phyloP scores from a whole-genome alignment of 139 green algal genomes.

The Parachlorella kessleri region DNA sequence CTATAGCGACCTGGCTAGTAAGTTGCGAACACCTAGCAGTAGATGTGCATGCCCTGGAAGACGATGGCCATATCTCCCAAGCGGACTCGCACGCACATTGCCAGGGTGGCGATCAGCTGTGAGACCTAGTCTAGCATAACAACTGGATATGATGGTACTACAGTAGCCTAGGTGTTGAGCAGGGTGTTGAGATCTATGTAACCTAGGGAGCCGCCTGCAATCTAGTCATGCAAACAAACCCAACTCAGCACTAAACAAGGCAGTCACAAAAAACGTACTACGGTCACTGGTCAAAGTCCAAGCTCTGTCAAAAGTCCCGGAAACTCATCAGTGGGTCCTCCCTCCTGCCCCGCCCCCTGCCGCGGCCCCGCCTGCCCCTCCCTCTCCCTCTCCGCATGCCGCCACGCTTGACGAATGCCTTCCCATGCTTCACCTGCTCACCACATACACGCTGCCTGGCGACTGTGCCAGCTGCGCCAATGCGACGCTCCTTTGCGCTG shows the following conservation, averaged over 20 bases:
- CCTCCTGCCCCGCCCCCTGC: constrained; percentile 42
- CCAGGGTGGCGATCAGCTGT: background rate
- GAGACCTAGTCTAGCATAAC: background rate
- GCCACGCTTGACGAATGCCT: constrained; percentile 46
- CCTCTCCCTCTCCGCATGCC: constrained; percentile 41
- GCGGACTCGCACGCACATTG: background rate
- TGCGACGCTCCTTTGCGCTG: background rate
- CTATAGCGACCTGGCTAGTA: too few relatives aligned
- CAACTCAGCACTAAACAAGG: background rate
- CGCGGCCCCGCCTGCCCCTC: constrained; percentile 45
- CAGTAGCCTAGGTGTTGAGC: background rate
- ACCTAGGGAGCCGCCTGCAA: too few relatives aligned
- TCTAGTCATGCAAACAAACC: background rate
- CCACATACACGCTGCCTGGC: background rate
- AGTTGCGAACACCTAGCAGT: too few relatives aligned
- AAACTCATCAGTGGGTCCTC: constrained; percentile 73
- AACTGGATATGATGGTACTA: background rate
- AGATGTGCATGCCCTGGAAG: too few relatives aligned
- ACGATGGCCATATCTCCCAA: too few relatives aligned
- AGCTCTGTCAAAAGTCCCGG: constrained; percentile 53
- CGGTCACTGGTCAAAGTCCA: background rate
- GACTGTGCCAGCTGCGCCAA: background rate
- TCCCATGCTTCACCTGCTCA: constrained; percentile 70
- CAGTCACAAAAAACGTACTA: background rate
- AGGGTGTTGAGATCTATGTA: background rate